Base-by-base conservation (phyloP, 768 basidiomycete species). In the Chiua virens region DNA sequence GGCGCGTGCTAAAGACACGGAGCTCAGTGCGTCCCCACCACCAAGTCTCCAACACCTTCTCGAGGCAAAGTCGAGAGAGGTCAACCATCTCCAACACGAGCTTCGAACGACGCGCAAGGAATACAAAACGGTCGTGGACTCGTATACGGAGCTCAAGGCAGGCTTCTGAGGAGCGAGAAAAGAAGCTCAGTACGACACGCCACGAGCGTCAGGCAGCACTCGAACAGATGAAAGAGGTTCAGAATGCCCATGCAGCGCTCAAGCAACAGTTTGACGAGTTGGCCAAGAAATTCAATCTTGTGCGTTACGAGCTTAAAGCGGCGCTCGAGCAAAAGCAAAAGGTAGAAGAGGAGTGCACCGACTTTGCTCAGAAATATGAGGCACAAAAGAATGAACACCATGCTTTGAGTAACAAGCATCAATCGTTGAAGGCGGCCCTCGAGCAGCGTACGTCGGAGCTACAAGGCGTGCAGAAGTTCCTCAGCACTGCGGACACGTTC, bases 361-460 rank as follows among this genome's bases (percentile, higher is more conserved):
- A 36, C 14, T 55, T 62, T 30, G 49, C n/a, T 27, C 36, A 58
- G 28, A 45, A 45, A 34, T 53, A 44, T 2, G 53, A 62, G 28
- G 13, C 49, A 17, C 57, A 55, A n/a, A 54, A 35, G 40, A 53
- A 50, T 22, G 61, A 53, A 28, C 47, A 65, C 47, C 39, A 20
- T 30, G 17, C 40, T 13, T 41, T 63, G 17, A 43, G 17, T 13
- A 43, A 38, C 46, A 50, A 44, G 46, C 41, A 48, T 18, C 45
- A 52, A 23, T 62, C 61, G 11, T 36, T 59, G 18, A 56, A 45
- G 30, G 49, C 55, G 40, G 49, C 73, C 27, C 67, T 80, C 46
- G 65, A 73, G 6, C 57, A 68, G 23, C 72, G 76, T 49, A 75
- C 73, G 6, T 56, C 66, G 39, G 75, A 80, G 58, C 66, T 76